Base-by-base conservation (phyloP, 352 stramenopile species). In the Albugo laibachii region DNA sequence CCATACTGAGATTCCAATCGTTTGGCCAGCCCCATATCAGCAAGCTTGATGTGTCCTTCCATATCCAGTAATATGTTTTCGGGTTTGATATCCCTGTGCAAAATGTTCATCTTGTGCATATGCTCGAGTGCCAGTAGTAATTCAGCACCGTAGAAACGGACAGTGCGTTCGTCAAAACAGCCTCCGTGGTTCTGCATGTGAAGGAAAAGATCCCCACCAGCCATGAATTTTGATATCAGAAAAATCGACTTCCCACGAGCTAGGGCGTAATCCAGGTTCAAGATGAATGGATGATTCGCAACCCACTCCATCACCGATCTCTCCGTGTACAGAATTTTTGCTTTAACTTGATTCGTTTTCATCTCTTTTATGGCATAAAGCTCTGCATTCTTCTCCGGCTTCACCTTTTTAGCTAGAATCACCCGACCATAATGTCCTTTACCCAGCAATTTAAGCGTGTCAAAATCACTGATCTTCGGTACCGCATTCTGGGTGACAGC, bases 171-270 rank as follows among this genome's bases (percentile, higher is more conserved):
- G 14, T 59, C 59, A 37, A 92, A 86, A 46, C 63, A 81, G 1
- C 79, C 79, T 47, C 77, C 77, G 42, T 80, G 69, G 56, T 86
- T 84, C 54, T 89, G 76, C 74, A 92, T 82, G 56, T 92, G 77
- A 39, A 87, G 48, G 48, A 92, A 92, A 21, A 99, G 65, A 59
- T 98, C 94, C 8, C 95, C 95, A 10, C 95, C 95, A 6, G 92
- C 76, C 78, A 97, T 97, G 59, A 98, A 99, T 62, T 97, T 95
- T 19, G 97, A 92, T 18, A 98, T 86, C 19, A 99, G 63, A 57
- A 97, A 98, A 5, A 98, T 72, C 37, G 96, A 98, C 41, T 96
- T 93, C 41, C 85, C 69, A 13, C 81, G 88, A 46, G 97, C 92
- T 47, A 97, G 92, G 1, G 93, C 91, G 59, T 83, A 98, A 59